phyloP scores from a whole-genome alignment of 345 rosid genomes.

The Passiflora organensis region DNA sequence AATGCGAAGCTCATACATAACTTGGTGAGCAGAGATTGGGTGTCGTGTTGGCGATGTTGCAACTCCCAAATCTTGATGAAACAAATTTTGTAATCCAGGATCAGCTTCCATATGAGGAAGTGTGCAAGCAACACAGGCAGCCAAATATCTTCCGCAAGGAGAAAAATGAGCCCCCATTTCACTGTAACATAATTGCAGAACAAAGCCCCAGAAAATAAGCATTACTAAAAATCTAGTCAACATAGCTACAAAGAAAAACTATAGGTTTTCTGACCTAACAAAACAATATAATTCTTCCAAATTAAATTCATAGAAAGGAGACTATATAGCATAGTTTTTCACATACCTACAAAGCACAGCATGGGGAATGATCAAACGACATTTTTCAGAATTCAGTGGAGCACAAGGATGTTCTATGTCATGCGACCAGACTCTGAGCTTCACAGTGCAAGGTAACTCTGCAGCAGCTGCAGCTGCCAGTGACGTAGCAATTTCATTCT shows the following conservation, averaged over 20 bases:
- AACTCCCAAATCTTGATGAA: slow-evolving; percentile 63
- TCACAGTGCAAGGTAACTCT: slow-evolving; percentile 93
- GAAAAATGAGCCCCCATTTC: slow-evolving; percentile 99
- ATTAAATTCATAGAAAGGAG: slow-evolving; percentile 1
- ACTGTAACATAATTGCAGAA: slow-evolving; percentile 42
- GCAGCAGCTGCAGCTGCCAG: slow-evolving; percentile 80
- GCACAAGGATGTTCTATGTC: slow-evolving; percentile 67
- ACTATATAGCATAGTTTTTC: slow-evolving; percentile 6
- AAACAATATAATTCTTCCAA: background rate
- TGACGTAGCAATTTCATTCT: slow-evolving; percentile 69
- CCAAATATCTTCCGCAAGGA: slow-evolving; percentile 96
- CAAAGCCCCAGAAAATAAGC: slow-evolving; percentile 4
- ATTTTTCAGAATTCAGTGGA: slow-evolving; percentile 52
- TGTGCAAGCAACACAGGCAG: slow-evolving; percentile 95
- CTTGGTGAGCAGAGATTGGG: slow-evolving; percentile 86
- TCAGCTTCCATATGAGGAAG: slow-evolving; percentile 78
- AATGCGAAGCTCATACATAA: slow-evolving; percentile 94
- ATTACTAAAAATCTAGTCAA: slow-evolving; percentile 7
- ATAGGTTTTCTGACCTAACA: background rate
- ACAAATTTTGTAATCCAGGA: slow-evolving; percentile 58
- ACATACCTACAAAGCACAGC: slow-evolving; percentile 95
- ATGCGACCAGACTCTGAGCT: slow-evolving; percentile 84
- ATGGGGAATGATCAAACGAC: slow-evolving; percentile 72
- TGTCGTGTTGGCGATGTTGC: slow-evolving; percentile 95
- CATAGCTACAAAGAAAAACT: slow-evolving; percentile 1